Evolutionary conservation across 148 eudicot species (phyloP), one percentile per base, ranked within the genome.

Genomic region (Camellia sinensis): DNA sequence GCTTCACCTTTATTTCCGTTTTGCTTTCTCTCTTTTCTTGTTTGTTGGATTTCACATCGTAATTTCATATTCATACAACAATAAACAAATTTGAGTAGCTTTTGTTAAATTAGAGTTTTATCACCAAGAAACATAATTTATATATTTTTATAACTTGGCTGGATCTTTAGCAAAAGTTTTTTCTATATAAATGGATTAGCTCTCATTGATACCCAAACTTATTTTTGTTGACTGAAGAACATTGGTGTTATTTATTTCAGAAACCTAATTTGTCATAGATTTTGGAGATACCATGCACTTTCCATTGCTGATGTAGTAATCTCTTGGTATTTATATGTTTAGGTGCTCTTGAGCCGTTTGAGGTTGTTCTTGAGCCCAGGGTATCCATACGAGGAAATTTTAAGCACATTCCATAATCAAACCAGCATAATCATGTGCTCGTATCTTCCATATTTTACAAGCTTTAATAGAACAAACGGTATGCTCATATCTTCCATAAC

Each of bases 401-500:
- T 95, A 74, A 79, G 79, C 62, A 85, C 98, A 12, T 95, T 84
- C 80, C 97, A 95, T 85, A 91, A 95, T 80, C 98, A 95, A 88
- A 93, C 97, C 7, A 80, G 85, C 85, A 85, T 90, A 79, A 73
- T 91, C 83, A 91, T 95, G 98, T 95, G 98, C 85, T 93, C 97
- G 9, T 95, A 82, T 83, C 89, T 95, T 29, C 98, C 98, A 7
- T 86, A 80, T 75, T 92, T 88, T 81, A 89, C 78, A 29, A 89
- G 92, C 83, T 95, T 95, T 67, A 95, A 95, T 80, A 82, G 98
- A 84, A 95, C 98, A 17, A 93, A 83, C 89, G 97, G 98, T 91
- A 81, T 29, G 48, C 37, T 22, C 37, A 29, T 29, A 29, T 29
- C 37, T 29, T 29, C 37, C 37, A 29, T 29, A 15, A 48, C 74